Base-by-base conservation (phyloP, 2,329 filamentous ascomycete genomes). In the Venturia nashicola region DNA sequence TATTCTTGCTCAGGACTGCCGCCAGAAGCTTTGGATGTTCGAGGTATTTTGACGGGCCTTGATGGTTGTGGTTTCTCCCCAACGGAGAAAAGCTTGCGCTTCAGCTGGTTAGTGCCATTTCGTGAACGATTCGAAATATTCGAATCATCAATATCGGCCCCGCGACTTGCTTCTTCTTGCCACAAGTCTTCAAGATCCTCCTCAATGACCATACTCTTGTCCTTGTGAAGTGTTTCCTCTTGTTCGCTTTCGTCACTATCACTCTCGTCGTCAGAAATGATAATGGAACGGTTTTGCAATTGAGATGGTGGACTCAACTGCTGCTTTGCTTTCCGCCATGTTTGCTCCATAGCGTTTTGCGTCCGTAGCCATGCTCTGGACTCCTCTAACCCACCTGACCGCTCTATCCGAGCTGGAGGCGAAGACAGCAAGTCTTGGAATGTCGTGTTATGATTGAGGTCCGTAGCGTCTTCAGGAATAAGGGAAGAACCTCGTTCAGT, bases 101-200 rank as follows among this genome's bases (percentile, higher is more conserved):
- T 57, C 51, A 59, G 18, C 23, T 23, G 11, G 44, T 12, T 27
- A 39, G 12, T 44, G 16, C 23, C 34, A 9, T 43, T n/a, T 14
- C 51, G 20, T 39, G 44, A 34, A 9, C 57, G 20, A 61, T 46
- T 39, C 18, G 43, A 40, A 4, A 59, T 16, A 20, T 57, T 62
- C 14, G 61, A 51, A n/a, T 20, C 34, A 55, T 55, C 46, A 18
- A 48, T 18, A 27, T 65, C 34, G 14, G 64, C 59, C 20, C n/a
- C 68, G 9, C 76, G 73, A 51, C 77, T 78, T 18, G 77, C 78
- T 67, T 79, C 77, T 64, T 78, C 77, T 68, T 77, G 73, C 78
- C 78, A 80, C 27, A 80, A 73, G 63, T 80, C 78, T 20, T 70
- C 71, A 8, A 44, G 59, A 20, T 65, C 59, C 46, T 20, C 34